These are phyloP conservation scores for Cladorrhinum sp. DNA, from an alignment of 2,329 filamentous ascomycete species.

Conservation along the genomic window DNA sequence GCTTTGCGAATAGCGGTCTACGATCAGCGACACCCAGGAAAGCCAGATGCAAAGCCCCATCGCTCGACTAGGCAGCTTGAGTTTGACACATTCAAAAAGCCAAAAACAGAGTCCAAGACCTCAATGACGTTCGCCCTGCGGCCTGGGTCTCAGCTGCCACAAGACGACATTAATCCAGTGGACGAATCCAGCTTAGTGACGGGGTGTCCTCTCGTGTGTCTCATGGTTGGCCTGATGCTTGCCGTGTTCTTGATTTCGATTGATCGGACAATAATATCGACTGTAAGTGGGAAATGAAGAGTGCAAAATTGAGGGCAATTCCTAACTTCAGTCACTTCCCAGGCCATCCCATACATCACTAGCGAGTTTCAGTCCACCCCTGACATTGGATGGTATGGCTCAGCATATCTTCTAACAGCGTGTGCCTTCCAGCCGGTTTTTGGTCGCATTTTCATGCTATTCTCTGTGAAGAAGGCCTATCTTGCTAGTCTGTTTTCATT, in stretches of 20 bases:
- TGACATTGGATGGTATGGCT: conserved; percentile 30
- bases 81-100: neutral
- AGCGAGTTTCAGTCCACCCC: conserved; percentile 32
- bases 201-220: conserved; percentile 17
- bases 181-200: conserved; percentile 14
- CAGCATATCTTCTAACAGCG: conserved; percentile 35
- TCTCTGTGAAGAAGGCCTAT: conserved; percentile 31
- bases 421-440: conserved; percentile 36
- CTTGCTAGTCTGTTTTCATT: conserved; percentile 30
- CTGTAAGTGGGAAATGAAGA: conserved; percentile 11
- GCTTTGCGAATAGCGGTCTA: neutral
- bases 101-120: neutral
- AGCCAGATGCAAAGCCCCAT: conserved; percentile 3
- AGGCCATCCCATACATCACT: conserved; percentile 33
- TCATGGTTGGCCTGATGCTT: conserved; percentile 23
- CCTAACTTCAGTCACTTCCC: neutral
- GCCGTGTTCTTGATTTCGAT: conserved; percentile 24
- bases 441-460: conserved; percentile 36
- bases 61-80: conserved; percentile 9
- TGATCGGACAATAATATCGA: conserved; percentile 26
- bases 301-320: neutral
- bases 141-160: neutral
- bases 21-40: conserved; percentile 16
- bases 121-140: neutral
- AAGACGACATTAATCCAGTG: neutral